Conservation (phyloP, 148 eudicot genomes). For the Euryodendron excelsum region DNA sequence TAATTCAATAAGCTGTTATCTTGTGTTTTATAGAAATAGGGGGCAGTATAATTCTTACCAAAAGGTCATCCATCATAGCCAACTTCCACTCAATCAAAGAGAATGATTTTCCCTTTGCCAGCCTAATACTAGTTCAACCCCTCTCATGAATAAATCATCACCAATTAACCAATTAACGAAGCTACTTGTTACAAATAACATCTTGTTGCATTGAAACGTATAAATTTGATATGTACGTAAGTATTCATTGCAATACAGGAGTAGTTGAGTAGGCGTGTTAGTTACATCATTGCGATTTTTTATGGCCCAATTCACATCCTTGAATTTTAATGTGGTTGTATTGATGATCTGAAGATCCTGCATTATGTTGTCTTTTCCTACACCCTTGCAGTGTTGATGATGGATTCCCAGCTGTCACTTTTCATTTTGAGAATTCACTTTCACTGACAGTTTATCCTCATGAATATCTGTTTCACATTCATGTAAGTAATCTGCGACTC, state of each 20-base stretch:
- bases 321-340: too few species aligned
- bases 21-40: neutral
- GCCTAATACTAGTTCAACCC: neutral
- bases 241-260: neutral
- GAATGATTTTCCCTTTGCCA: neutral
- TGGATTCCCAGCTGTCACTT: constrained; percentile 36
- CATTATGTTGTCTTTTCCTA: neutral
- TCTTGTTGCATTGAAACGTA: too few species aligned
- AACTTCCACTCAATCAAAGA: neutral
- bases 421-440: constrained; percentile 40
- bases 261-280: neutral
- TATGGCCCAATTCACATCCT: neutral
- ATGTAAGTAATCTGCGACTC: constrained; percentile 25
- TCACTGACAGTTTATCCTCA: constrained; percentile 40
- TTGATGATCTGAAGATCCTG: too few species aligned
- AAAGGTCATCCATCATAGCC: neutral
- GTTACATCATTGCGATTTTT: neutral
- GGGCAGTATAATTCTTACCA: neutral
- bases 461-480: constrained; percentile 40
- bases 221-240: too few species aligned
- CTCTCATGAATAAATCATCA: neutral
- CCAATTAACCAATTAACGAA: constrained; percentile 35
- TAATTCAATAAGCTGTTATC: neutral
- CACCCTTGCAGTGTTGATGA: constrained; percentile 39
- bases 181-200: constrained; percentile 20